Base-by-base conservation (phyloP, 441 rosid genomes). In the Adansonia rubrostipa region DNA sequence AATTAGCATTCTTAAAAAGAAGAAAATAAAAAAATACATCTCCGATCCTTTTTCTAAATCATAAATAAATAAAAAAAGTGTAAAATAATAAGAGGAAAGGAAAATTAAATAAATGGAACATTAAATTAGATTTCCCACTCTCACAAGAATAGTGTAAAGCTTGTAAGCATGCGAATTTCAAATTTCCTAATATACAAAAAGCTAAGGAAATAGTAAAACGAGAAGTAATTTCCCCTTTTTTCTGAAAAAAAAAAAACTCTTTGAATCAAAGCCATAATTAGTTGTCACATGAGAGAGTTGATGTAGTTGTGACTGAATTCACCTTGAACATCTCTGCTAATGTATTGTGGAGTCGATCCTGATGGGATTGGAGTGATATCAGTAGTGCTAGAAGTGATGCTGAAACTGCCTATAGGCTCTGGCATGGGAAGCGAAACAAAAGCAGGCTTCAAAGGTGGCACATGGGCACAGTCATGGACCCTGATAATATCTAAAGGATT, bases 391-490 rank as follows among this genome's bases (percentile, higher is more conserved):
- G 74, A 70, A 42, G 58, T 70, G 36, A 79, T 45, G 45, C 54
- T 82, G 60, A 77, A 15, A 40, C 61, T 51, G 58, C 54, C 19
- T 4, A 28, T 28, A 28, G 73, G 81, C 9, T 50, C 78, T 0
- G 75, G 64, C 65, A 65, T 72, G 0, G 86, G 80, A 15, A 84
- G 80, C 90, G 88, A 87, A 17, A 84, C 78, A 10, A 87, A 87
- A 0, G 85, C 73, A 0, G 87, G 87, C 75, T 82, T 81, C 74
- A 87, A 86, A 5, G 86, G 86, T 5, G 87, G 87, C 17, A 89
- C 80, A 24, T 6, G 9, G 89, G 90, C 64, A 51, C 71, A 3
- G 68, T 67, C 79, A 80, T 79, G 1, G 85, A 62, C 20, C 90
- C 87, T 5, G 88, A 76, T 44, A 85, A 8, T 5, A 88, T 87